Conservation (phyloP, 1,284 basidiomycete species). For the Sporisorium reilianum region DNA sequence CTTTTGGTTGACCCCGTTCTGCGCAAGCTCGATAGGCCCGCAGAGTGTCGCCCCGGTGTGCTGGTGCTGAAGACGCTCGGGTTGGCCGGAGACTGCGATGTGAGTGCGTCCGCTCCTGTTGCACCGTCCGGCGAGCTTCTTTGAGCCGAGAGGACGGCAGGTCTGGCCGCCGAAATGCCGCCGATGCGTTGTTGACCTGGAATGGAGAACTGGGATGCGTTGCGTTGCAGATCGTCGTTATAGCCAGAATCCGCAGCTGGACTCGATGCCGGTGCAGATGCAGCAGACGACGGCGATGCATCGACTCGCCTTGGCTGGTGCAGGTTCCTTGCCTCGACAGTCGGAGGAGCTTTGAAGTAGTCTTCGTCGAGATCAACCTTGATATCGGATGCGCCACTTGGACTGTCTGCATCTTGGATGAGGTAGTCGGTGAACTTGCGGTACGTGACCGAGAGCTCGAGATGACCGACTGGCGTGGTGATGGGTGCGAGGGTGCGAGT, state of each 20-base stretch:
- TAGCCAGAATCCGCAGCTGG: background rate
- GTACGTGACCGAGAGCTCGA: conserved; percentile 48
- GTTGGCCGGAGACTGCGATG: conserved; percentile 40
- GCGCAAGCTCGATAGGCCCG: conserved; percentile 56
- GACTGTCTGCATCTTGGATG: conserved; percentile 42
- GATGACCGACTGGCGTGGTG: conserved; percentile 39
- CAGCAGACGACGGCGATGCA: background rate
- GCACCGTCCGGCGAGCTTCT: conserved; percentile 16
- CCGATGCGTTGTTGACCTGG: conserved; percentile 32
- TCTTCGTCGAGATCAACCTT: conserved; percentile 58
- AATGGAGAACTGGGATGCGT: background rate
- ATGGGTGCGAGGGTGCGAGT: conserved; percentile 20
- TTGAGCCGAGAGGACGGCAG: conserved; percentile 25
- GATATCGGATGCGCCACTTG: conserved; percentile 24
- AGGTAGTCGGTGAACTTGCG: conserved; percentile 46
- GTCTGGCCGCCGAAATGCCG: conserved; percentile 44
- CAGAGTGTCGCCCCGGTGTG: conserved; percentile 46
- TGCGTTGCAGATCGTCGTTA: conserved; percentile 2
- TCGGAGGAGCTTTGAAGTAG: conserved; percentile 42
- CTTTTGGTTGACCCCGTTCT: conserved; percentile 40
- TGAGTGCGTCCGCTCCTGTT: conserved; percentile 5
- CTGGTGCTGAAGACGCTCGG: conserved; percentile 57
- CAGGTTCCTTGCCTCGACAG: conserved; percentile 3
- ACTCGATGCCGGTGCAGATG: background rate
- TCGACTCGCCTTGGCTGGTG: background rate